Base-by-base conservation (phyloP, 371 early-diverging fungal genomes). In the Hamiltosporidium tvaerminnensis region DNA sequence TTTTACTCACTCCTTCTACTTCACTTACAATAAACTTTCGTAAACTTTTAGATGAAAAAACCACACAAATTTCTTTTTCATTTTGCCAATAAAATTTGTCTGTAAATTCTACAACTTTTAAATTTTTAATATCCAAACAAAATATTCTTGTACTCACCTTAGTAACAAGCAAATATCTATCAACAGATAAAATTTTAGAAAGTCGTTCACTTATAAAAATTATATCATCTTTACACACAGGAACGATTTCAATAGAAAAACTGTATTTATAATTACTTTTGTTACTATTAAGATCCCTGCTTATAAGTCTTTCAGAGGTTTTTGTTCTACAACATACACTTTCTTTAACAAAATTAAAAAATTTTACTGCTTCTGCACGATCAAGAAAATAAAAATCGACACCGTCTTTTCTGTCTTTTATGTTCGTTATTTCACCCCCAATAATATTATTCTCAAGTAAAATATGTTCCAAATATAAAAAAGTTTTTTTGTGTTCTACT, bases 311-410 rank as follows among this genome's bases (percentile, higher is more conserved):
- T 78, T 94, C 91, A 53, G 90, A 89, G 0, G 84, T 80, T 81
- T 92, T 92, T n/a, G 76, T 47, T n/a, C 69, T 70, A 23, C 49
- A 66, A 12, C 92, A 92, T 0, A 89, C 86, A 57, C 89, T 84
- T 52, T 85, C 83, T 53, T 80, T 78, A 67, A 98, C 75, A 76
- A 96, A 96, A 61, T 92, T 92, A 50, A 88, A 81, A 87, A 98
- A 89, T 77, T 90, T 87, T 69, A 89, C 81, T 32, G 96, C 95
- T 72, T 90, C 89, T 34, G 82, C 79, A 59, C 90, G 84, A 53
- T 85, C 81, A n/a, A 83, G 84, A 78, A 86, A 97, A 76, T 86
- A 94, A 76, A 98, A 96, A 79, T 98, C 99, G 58, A 98, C 81
- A 66, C 99, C 99, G 70, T 94, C 94, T 74, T 84, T 87, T 64